These are phyloP conservation scores for Acidiella bohemica DNA, from an alignment of 495 filamentous ascomycete genomes.

Conservation along the genomic window DNA sequence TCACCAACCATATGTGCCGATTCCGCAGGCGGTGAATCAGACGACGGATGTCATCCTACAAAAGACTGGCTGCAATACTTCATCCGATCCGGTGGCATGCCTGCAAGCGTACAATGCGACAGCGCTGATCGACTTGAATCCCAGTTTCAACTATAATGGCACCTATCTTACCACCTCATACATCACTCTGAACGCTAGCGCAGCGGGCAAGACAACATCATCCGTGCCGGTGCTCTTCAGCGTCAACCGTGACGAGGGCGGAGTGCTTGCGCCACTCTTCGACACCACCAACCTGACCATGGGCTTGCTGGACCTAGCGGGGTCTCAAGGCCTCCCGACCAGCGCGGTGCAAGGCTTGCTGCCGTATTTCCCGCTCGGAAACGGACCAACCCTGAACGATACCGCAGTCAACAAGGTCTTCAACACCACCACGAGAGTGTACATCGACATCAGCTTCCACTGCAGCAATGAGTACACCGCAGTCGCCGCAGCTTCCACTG, in stretches of 20 bases:
- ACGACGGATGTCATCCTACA: slow-evolving; percentile 13
- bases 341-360: not conserved
- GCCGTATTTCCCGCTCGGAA: slow-evolving; percentile 11
- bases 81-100: slow-evolving; percentile 15
- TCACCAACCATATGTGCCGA: slow-evolving; percentile 5
- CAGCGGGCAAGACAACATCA: slow-evolving; percentile 5
- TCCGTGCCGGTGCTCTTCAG: slow-evolving; percentile 18
- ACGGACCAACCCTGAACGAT: slow-evolving; percentile 3
- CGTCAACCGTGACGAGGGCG: slow-evolving; percentile 19
- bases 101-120: slow-evolving; percentile 15
- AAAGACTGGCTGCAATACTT: slow-evolving; percentile 17
- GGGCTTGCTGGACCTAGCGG: slow-evolving; percentile 20
- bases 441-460: slow-evolving; percentile 14
- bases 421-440: slow-evolving; percentile 16
- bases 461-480: slow-evolving; percentile 11
- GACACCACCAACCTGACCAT: slow-evolving; percentile 16
- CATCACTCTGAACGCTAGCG: slow-evolving; percentile 16
- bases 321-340: slow-evolving; percentile 4
- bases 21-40: slow-evolving; percentile 6
- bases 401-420: slow-evolving; percentile 10
- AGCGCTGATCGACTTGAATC: slow-evolving; percentile 9
- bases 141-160: slow-evolving; percentile 17
- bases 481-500: slow-evolving; percentile 10
- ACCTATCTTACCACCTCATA: slow-evolving; percentile 9
- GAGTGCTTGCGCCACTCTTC: slow-evolving; percentile 10